Evolutionary conservation across 495 filamentous ascomycete genomes (phyloP), one percentile per base, ranked within the genome.

Genomic region (Aspergillus cavernicola): DNA sequence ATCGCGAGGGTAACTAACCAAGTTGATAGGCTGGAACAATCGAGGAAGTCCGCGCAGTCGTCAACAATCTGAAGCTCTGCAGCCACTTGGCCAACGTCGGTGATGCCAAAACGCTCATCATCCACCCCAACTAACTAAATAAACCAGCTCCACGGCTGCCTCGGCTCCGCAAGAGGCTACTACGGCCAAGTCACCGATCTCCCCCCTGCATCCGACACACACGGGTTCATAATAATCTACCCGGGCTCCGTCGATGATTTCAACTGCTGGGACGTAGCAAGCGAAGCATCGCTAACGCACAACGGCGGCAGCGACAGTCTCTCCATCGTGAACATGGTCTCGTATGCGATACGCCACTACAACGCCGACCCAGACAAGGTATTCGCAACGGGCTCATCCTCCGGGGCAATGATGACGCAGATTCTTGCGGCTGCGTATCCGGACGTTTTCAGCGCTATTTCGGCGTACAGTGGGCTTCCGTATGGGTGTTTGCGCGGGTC

Each of bases 261-360:
- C 59, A 77, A 75, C 56, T 84, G 80, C 72, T 82, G 80, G 79
- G 80, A 82, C 52, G 77, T 82, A 18, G 60, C 74, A 13, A 73
- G 64, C 53, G 49, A 64, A 1, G 66, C 63, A 5, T 68, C 69
- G n/a, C 65, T 82, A n/a, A 78, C 75, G 9, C 79, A 81, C 58
- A 72, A 76, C 47, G 67, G 64, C 10, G 76, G 75, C 19, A 78
- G 80, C 19, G 80, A 83, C 62, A 70, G 70, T 35, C 64, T 69
- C 13, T 74, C 76, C 11, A 79, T 83, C 59, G 66, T 76, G 53
- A 79, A 68, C 66, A 81, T 82, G 78, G 78, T 82, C 56, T 75
- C 74, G 47, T 81, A 76, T 55, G 69, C 75, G 1, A 48, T 80
- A 16, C 36, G 40, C 44, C 71, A 70, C 48, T 80, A 84, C 65